Percentiles rank a stretch among this genome's conserved stretches.
Conservation (phyloP, 768 basidiomycete species). For the Lentinula detonsa region DNA sequence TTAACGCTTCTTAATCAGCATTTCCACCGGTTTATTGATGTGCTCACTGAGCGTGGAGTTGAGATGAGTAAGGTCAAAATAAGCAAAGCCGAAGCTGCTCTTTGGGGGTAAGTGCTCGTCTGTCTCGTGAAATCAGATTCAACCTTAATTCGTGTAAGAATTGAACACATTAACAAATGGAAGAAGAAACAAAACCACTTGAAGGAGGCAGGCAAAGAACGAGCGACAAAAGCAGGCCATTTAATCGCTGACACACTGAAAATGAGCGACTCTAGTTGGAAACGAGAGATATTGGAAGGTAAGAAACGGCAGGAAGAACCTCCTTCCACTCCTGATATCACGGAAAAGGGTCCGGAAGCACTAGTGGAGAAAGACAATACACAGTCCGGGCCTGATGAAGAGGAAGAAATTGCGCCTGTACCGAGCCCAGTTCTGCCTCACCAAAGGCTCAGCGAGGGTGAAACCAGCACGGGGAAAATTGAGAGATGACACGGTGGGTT, state of each 20-base stretch:
- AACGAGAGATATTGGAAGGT: slow-evolving; percentile 26
- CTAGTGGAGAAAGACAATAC: neutral
- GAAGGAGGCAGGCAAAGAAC: slow-evolving; percentile 26
- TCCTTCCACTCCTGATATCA: neutral
- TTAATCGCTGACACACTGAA: slow-evolving; percentile 13
- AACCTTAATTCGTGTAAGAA: slow-evolving; percentile 20
- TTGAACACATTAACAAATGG: slow-evolving; percentile 38
- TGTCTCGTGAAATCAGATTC: neutral
- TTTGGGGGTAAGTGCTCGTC: slow-evolving; percentile 42
- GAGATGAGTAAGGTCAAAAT: slow-evolving; percentile 56
- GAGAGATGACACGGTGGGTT: no score
- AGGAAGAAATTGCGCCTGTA: neutral
- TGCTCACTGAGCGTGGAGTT: slow-evolving; percentile 44
- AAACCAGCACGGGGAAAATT: neutral
- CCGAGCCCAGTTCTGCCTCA: slow-evolving; percentile 63
- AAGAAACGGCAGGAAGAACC: neutral
- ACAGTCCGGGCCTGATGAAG: neutral
- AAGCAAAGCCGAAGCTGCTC: slow-evolving; percentile 51
- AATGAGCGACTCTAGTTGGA: slow-evolving; percentile 17
- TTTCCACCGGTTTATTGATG: slow-evolving; percentile 49
- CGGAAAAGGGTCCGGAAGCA: neutral
- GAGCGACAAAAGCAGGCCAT: slow-evolving; percentile 19
- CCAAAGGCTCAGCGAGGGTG: neutral
- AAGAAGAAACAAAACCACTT: slow-evolving; percentile 33
- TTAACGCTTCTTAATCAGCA: slow-evolving; percentile 30